phyloP scores from a whole-genome alignment of 2,329 filamentous ascomycete genomes.

The Corynespora cassiicola region DNA sequence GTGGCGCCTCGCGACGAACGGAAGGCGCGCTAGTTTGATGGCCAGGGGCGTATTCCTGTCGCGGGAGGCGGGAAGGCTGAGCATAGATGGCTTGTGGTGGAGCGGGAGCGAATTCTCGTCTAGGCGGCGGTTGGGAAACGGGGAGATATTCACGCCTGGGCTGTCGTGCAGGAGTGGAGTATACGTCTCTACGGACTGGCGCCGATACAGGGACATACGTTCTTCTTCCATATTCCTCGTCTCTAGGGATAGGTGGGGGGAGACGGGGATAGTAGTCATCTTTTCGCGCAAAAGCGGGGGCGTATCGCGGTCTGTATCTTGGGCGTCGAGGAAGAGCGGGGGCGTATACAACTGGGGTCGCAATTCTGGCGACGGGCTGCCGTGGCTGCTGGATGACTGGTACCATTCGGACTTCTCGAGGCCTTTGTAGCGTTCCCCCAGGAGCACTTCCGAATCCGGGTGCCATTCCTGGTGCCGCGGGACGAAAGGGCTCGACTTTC shows the following conservation, averaged over 20 bases:
- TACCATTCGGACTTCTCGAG: conserved; percentile 23
- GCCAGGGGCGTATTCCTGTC: conserved; percentile 14
- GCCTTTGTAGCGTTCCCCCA: conserved; percentile 37
- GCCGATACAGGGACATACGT: conserved; percentile 6
- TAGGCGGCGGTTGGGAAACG: neutral
- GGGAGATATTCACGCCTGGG: neutral
- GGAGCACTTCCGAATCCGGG: conserved; percentile 23
- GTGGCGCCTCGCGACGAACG: conserved; percentile 21
- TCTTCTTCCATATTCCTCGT: conserved; percentile 12
- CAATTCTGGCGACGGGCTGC: too few species aligned
- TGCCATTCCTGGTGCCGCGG: conserved; percentile 25
- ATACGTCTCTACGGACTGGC: conserved; percentile 9
- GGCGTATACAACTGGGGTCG: too few species aligned
- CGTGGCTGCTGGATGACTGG: too few species aligned
- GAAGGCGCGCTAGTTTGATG: conserved; percentile 13
- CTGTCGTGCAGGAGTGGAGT: conserved; percentile 3
- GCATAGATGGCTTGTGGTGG: conserved; percentile 7
- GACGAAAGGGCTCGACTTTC: conserved; percentile 22
- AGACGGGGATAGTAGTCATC: conserved; percentile 26
- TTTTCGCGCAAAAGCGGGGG: conserved; percentile 19
- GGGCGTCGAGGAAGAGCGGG: too few species aligned
- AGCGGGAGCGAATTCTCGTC: neutral
- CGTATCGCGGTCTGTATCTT: conserved; percentile 9
- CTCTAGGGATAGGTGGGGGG: conserved; percentile 10
- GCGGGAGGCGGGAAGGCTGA: too few species aligned